Evolutionary conservation across 2,329 filamentous ascomycete species (phyloP), one percentile per base, ranked within the genome.

Genomic region (Aphanoascus verrucosus): DNA sequence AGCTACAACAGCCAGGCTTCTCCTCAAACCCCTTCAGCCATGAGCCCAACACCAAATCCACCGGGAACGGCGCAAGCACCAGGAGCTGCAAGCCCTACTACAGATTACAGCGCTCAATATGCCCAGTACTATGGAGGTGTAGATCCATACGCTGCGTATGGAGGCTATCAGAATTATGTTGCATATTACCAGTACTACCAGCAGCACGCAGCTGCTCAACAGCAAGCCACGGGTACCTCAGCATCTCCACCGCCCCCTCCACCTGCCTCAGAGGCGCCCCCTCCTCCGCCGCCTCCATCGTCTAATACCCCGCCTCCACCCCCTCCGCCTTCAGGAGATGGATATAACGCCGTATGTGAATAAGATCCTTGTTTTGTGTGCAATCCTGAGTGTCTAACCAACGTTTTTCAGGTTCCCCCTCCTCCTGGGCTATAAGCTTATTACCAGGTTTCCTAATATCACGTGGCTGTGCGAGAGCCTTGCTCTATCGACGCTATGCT

Each of bases 111-210:
- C 50, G 82, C 85, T 15, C 86, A 91, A 64, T 94, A 94, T 67
- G 84, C 86, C 2, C 85, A 89, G 66, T 93, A 94, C 68, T 91
- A 90, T 58, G 43, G 38, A 2, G 72, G 71, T 44, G 76, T 79
- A 58, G 88, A 96, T 64, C 91, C 90, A 0, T 96, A 96, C 67
- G 88, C 88, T 41, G 83, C 86, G 7, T 96, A 93, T 62, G 91
- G 91, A 57, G 91, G 91, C 52, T 96, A 93, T 69, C 80, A 84
- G 61, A 86, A 85, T 72, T 87, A 78, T 57, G 65, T 77, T 45
- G 73, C 74, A 31, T 77, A 77, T 62, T 77, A 76, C 58, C 83
- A 86, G 61, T 84, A 86, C 69, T 88, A 88, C 61, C 82, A 87
- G 64, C 83, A 87, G 62, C 85, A 85, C 12, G 78, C 80, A 61